Percentiles rank a stretch among this genome's conserved stretches.
phyloP scores from a whole-genome alignment of 1,284 basidiomycete genomes.

The Melanopsichium pennsylvanicum region DNA sequence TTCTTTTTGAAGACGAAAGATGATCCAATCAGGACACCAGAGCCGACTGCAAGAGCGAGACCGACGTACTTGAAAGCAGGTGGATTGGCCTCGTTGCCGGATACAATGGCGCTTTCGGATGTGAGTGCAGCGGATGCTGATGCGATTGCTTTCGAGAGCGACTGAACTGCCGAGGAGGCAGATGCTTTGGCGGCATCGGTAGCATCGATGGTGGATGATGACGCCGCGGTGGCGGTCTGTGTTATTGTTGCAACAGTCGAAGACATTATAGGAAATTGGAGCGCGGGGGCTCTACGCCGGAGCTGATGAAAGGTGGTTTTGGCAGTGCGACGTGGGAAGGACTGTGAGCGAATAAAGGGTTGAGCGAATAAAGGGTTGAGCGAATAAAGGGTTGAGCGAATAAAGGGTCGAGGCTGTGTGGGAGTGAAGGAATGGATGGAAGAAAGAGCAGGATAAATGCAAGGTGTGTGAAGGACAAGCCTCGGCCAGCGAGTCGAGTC shows the following conservation, averaged over 20 bases:
- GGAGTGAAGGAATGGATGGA: no score
- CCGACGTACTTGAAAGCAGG: slow-evolving; percentile 70
- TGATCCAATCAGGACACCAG: slow-evolving; percentile 89
- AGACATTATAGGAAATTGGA: slow-evolving; percentile 18
- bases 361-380: no score
- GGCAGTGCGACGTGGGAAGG: no score
- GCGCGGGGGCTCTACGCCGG: background rate
- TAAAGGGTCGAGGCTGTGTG: no score
- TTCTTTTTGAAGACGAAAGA: slow-evolving; percentile 92
- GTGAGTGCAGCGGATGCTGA: slow-evolving; percentile 54
- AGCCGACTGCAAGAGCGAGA: slow-evolving; percentile 80
- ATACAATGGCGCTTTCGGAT: slow-evolving; percentile 48
- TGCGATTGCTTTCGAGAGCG: slow-evolving; percentile 48
- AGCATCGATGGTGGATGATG: slow-evolving; percentile 20
- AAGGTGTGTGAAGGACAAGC: background rate
- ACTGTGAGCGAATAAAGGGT: no score
- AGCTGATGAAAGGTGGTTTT: no score
- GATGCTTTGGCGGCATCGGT: slow-evolving; percentile 39
- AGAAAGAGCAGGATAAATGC: background rate
- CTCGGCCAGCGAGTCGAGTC: slow-evolving; percentile 16
- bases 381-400: no score
- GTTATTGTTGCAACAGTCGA: slow-evolving; percentile 32
- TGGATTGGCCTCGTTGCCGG: slow-evolving; percentile 50
- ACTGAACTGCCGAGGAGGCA: slow-evolving; percentile 46
- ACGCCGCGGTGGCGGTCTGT: slow-evolving; percentile 8